Evolutionary conservation across 768 basidiomycete species (phyloP), one percentile per base, ranked within the genome.

Genomic region (Podaxis sp.): DNA sequence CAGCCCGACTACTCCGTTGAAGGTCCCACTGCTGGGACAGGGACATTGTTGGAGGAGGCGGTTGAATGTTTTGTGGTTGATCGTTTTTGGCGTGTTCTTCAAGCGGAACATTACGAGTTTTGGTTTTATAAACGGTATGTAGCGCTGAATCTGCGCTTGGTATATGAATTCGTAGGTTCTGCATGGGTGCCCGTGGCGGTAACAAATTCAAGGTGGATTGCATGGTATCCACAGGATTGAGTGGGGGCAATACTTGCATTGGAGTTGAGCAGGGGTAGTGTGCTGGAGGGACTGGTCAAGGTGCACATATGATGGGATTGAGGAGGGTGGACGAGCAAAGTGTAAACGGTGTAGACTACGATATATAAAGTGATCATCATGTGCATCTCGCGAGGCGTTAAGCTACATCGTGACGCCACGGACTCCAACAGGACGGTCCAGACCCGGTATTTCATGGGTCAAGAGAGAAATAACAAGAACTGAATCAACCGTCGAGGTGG

Each of bases 11-110:
- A 7, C 1, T 10, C 28, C 3, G 50, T 35, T 18, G 50, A 60
- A 13, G 48, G 27, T 51, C 28, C 14, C 48, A 48, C 28, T 53
- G 50, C 16, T 50, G 55, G 36, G 57, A 55, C 25, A 63, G 50
- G 14, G 62, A 65, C 5, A 61, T 54, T 11, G 64, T 62, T 11
- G 64, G 64, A 5, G 61, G 61, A 38, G 61, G 62, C 10, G 65
- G 63, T 42, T 64, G 62, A 25, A 54, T 37, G n/a, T 55, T 40
- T 50, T 62, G 63, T n/a, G 50, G 14, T 61, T 57, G 44, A 53
- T 18, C 48, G 32, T 53, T 32, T 32, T 32, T 7, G 32, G 32
- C 23, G 38, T 10, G 13, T 40, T n/a, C 11, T 14, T 40, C 11
- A n/a, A n/a, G 38, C 14, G 38, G 38, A 10, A n/a, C 38, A n/a